Evolutionary conservation across 2,329 filamentous ascomycete species (phyloP).

Genomic region (Microcyclosporella mali): DNA sequence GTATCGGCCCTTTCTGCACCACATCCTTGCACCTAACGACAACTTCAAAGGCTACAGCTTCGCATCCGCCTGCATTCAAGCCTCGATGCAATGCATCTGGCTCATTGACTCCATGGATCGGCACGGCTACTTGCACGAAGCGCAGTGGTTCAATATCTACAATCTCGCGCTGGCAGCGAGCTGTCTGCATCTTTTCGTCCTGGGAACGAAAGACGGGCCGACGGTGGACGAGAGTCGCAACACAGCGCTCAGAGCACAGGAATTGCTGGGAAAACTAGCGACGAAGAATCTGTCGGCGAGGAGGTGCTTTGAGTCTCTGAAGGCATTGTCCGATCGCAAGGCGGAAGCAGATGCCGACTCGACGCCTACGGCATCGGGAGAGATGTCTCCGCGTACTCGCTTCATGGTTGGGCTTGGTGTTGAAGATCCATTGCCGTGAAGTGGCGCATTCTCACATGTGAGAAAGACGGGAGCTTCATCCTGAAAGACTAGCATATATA

Average conservation of each 20-base stretch:
- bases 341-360: neutral
- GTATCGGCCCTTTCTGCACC: slow-evolving; percentile 22
- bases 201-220: slow-evolving; percentile 12
- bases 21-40: slow-evolving; percentile 10
- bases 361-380: no score
- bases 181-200: slow-evolving; percentile 16
- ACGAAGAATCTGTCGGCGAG: neutral
- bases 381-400: neutral
- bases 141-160: slow-evolving; percentile 15
- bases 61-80: slow-evolving; percentile 18
- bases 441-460: no score
- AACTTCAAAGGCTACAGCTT: slow-evolving; percentile 18
- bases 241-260: slow-evolving; percentile 1
- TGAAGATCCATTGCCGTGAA: neutral
- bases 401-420: slow-evolving; percentile 2
- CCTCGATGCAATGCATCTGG: slow-evolving; percentile 21
- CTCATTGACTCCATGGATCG: slow-evolving; percentile 16
- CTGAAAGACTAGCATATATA: no score
- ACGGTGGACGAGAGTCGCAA: slow-evolving; percentile 12
- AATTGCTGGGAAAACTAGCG: slow-evolving; percentile 3
- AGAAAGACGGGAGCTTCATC: no score
- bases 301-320: slow-evolving; percentile 2
- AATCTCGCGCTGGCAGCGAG: slow-evolving; percentile 14
- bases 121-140: slow-evolving; percentile 15
- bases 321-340: neutral